Base-by-base conservation (phyloP, 164 flowering plant species). In the Tetracentron sinense region DNA sequence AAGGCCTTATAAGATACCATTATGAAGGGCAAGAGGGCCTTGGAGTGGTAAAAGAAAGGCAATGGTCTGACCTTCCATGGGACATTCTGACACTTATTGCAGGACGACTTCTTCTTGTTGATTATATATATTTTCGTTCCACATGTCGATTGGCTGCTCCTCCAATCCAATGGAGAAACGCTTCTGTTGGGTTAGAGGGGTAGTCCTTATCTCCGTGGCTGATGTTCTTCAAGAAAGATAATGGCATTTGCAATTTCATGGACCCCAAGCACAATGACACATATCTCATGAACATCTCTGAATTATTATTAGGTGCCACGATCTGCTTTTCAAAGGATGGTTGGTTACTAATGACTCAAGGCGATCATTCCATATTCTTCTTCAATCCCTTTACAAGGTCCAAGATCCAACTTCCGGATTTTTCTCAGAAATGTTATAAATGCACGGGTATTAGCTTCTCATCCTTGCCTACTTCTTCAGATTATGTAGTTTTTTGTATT, bases 381-480 rank as follows among this genome's bases (percentile, higher is more conserved):
- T 60, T 46, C 50, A 60, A 60, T 60, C 63, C 63, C 2, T 60
- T 60, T 23, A 60, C 53, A 4, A 19, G 33, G 46, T 52, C 12
- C 8, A 44, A 11, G 21, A 47, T 60, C 54, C 10, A 48, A 29
- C 42, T 60, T 6, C 63, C 38, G 6, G 16, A 46, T 21, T 8
- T 28, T 0, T 1, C 6, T 11, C 28, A 22, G 17, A 11, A 28
- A 2, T 2, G 15, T 0, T 35, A 15, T 4, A 29, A 27, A 3
- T 28, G 10, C 19, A 7, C n/a, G n/a, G 14, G 38, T 33, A 22
- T 60, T 1, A 46, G 33, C 33, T 60, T 60, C 63, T 46, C 63
- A 26, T 25, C 42, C 1, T 1, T 4, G 14, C 63, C 63, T 3
- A 60, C n/a, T n/a, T n/a, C n/a, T n/a, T n/a, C n/a, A n/a, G n/a